Evolutionary conservation across 2,329 filamentous ascomycete genomes (phyloP).

Genomic region (Nectriaceae sp.): DNA sequence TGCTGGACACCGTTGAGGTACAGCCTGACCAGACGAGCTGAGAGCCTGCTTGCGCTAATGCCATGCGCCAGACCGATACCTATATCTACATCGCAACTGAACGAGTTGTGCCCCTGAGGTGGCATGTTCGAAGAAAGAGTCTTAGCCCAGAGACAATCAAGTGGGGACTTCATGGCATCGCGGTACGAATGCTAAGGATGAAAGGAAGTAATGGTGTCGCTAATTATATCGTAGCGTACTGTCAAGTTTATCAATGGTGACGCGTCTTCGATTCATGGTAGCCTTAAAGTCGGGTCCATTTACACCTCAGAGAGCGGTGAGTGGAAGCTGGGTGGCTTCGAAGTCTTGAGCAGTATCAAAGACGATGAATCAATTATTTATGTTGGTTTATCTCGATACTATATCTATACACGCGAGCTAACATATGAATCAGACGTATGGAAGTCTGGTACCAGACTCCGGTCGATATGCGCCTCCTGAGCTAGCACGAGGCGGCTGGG

Average conservation of each 20-base stretch:
- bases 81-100: conserved; percentile 98
- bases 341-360: conserved; percentile 91
- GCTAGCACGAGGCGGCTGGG: conserved; percentile 85
- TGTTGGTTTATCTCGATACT: conserved; percentile 40
- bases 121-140: conserved; percentile 88
- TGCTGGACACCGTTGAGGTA: conserved; percentile 92
- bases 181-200: conserved; percentile 52
- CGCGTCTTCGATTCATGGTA: conserved; percentile 87
- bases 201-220: neutral
- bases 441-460: conserved; percentile 83
- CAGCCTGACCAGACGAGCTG: neutral
- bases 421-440: conserved; percentile 66
- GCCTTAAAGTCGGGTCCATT: conserved; percentile 79
- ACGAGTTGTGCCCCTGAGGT: conserved; percentile 80
- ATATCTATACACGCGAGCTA: conserved; percentile 2
- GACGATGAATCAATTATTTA: conserved; percentile 95
- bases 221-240: conserved; percentile 64
- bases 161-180: conserved; percentile 89
- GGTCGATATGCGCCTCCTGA: conserved; percentile 86
- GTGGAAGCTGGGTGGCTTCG: conserved; percentile 95
- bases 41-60: conserved; percentile 22
- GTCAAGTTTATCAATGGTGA: conserved; percentile 96
- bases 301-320: conserved; percentile 96
- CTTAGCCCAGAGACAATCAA: conserved; percentile 90
- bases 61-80: conserved; percentile 70